Evolutionary conservation across 75 land plant species (phyloP).

Genomic region (Pseudotsuga menziesii): DNA sequence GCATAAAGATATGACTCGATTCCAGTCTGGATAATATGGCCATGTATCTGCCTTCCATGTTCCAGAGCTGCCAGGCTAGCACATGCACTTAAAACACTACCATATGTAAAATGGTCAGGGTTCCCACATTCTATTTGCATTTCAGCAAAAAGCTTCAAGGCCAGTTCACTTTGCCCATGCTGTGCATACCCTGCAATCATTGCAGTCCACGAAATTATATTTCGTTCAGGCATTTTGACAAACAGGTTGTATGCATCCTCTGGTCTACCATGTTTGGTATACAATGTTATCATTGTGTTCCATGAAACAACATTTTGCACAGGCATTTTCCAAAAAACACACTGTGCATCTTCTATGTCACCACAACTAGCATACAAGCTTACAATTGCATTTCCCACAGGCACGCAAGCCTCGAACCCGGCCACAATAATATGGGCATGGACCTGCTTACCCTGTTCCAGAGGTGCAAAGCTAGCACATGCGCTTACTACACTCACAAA

Average conservation of each 20-base stretch:
- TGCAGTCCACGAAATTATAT: slow-evolving; percentile 69
- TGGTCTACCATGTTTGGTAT: slow-evolving; percentile 15
- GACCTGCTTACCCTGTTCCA: slow-evolving; percentile 36
- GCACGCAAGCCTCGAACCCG: slow-evolving; percentile 21
- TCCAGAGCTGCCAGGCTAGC: slow-evolving; percentile 34
- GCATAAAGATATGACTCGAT: slow-evolving; percentile 31
- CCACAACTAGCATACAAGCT: slow-evolving; percentile 35
- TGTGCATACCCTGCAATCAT: slow-evolving; percentile 60
- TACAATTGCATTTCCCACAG: slow-evolving; percentile 20
- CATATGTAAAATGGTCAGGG: slow-evolving; percentile 36
- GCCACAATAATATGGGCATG: slow-evolving; percentile 36
- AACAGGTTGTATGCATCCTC: slow-evolving; percentile 29
- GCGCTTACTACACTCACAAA: slow-evolving; percentile 39
- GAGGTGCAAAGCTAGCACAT: slow-evolving; percentile 20
- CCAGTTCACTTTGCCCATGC: slow-evolving; percentile 22
- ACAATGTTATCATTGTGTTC: slow-evolving; percentile 35
- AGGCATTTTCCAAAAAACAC: slow-evolving; percentile 18
- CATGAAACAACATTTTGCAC: slow-evolving; percentile 25
- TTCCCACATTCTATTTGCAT: slow-evolving; percentile 48
- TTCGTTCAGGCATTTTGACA: slow-evolving; percentile 41
- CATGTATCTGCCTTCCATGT: slow-evolving; percentile 53
- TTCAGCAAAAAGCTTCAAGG: slow-evolving; percentile 31
- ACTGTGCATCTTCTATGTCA: slow-evolving; percentile 21
- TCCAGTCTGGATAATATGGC: slow-evolving; percentile 18
- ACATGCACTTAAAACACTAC: slow-evolving; percentile 56